phyloP scores from a whole-genome alignment of 768 basidiomycete species.

The Termitomyces sp. region DNA sequence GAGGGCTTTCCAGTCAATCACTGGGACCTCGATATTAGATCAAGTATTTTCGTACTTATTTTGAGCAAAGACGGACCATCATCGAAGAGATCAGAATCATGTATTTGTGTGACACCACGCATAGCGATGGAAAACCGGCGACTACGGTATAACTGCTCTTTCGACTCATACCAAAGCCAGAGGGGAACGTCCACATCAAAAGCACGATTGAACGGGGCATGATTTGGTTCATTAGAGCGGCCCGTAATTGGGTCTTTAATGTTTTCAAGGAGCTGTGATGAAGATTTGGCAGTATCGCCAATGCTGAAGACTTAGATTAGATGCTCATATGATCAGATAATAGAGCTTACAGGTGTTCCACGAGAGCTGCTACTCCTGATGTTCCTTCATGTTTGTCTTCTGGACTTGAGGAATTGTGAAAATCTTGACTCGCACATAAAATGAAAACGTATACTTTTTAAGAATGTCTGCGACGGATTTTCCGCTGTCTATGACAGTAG shows the following conservation, averaged over 20 bases:
- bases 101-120: not conserved
- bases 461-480: conserved; percentile 22
- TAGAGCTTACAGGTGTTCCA: conserved; percentile 16
- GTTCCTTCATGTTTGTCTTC: conserved; percentile 24
- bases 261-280: conserved; percentile 21
- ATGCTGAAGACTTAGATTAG: conserved; percentile 6
- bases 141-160: conserved; percentile 2
- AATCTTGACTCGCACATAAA: not conserved
- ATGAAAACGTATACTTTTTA: conserved; percentile 6
- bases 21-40: conserved; percentile 4
- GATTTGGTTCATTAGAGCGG: conserved; percentile 13
- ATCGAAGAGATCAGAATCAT: not conserved
- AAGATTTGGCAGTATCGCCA: conserved; percentile 16
- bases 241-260: conserved; percentile 16
- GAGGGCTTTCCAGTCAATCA: conserved; percentile 19
- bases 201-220: conserved; percentile 9
- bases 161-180: conserved; percentile 1
- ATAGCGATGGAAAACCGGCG: not conserved
- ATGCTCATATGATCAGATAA: not conserved
- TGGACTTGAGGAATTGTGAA: conserved; percentile 12
- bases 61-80: not conserved
- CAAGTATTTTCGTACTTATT: too few relatives aligned
- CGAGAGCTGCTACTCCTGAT: conserved; percentile 20
- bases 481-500: conserved; percentile 22
- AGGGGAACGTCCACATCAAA: not conserved